Conservation (phyloP, 2,329 filamentous ascomycete genomes). For the Phyllosticta ampelicida region DNA sequence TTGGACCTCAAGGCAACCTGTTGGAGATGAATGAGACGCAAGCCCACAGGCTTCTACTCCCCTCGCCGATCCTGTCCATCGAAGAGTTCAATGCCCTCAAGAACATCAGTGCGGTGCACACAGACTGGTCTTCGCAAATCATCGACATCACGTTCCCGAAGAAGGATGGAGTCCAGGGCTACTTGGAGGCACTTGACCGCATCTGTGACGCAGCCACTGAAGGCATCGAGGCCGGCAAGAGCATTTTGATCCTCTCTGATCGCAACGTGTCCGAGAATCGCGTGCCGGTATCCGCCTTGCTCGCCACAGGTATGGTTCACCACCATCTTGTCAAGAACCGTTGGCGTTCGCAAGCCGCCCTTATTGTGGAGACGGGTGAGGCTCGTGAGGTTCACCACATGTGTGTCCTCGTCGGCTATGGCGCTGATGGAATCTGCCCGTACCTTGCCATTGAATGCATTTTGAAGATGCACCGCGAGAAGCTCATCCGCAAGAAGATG, state of each 20-base stretch:
- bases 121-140: slow-evolving; percentile 75
- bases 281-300: slow-evolving; percentile 72
- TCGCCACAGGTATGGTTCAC: slow-evolving; percentile 88
- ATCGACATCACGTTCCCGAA: slow-evolving; percentile 95
- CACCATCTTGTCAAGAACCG: slow-evolving; percentile 93
- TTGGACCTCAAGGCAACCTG: slow-evolving; percentile 89
- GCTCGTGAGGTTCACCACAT: slow-evolving; percentile 97
- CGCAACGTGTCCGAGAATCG: slow-evolving; percentile 73
- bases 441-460: slow-evolving; percentile 96
- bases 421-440: slow-evolving; percentile 87
- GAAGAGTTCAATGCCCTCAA: slow-evolving; percentile 83
- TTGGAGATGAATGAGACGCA: slow-evolving; percentile 88
- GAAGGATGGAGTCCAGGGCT: slow-evolving; percentile 68
- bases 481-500: slow-evolving; percentile 82
- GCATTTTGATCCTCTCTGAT: slow-evolving; percentile 81
- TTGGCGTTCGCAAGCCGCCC: slow-evolving; percentile 79
- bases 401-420: slow-evolving; percentile 95
- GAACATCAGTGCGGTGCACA: slow-evolving; percentile 61
- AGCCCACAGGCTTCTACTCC: slow-evolving; percentile 73
- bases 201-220: slow-evolving; percentile 80
- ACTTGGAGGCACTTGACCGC: slow-evolving; percentile 73
- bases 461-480: slow-evolving; percentile 89
- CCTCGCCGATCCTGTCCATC: slow-evolving; percentile 80
- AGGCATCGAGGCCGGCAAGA: slow-evolving; percentile 72
- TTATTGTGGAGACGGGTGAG: slow-evolving; percentile 86